Evolutionary conservation across 495 filamentous ascomycete species (phyloP).

Genomic region (Choiromyces venosus): DNA sequence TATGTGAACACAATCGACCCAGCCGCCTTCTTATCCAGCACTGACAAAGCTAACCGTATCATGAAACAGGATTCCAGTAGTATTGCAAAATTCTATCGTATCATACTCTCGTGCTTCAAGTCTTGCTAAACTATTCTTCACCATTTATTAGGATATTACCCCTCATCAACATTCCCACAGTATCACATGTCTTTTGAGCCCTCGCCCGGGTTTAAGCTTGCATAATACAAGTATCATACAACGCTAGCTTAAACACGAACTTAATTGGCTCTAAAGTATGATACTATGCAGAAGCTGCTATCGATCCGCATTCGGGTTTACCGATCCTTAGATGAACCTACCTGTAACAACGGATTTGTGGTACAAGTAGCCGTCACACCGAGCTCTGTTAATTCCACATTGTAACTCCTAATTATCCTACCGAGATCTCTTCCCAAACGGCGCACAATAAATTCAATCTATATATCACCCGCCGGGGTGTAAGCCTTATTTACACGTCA

Average conservation of each 20-base stretch:
- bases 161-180: background rate
- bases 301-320: background rate
- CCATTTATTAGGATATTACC: background rate
- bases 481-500: background rate
- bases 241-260: too few relatives aligned
- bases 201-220: too few relatives aligned
- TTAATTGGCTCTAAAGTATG: too few relatives aligned
- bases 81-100: background rate
- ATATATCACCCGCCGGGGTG: background rate
- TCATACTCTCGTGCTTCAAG: background rate
- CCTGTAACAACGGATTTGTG: background rate
- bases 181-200: background rate
- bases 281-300: background rate
- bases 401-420: background rate
- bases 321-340: background rate
- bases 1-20: background rate
- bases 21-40: background rate
- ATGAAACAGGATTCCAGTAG: background rate
- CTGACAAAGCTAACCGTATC: background rate
- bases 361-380: background rate
- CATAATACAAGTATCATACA: too few relatives aligned
- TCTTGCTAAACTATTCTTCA: background rate
- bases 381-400: background rate
- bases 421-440: background rate
- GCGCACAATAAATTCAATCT: background rate